Evolutionary conservation across 2,329 filamentous ascomycete genomes (phyloP).

Genomic region (Colletotrichum sp.): DNA sequence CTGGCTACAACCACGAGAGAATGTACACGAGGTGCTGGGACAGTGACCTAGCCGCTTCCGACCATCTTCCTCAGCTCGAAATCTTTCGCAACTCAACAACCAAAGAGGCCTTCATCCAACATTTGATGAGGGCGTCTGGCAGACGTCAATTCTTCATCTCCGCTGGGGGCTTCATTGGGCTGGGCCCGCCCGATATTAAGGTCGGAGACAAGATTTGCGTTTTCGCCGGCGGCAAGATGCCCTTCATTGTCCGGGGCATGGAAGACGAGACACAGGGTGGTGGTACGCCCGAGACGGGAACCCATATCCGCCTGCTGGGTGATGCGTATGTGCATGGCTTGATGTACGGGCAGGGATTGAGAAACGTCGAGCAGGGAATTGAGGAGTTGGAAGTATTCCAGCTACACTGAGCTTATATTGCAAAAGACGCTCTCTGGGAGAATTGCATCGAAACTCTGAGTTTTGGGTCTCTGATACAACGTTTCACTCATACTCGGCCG

Average conservation of each 20-base stretch:
- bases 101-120: neutral
- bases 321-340: neutral
- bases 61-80: neutral
- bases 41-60: neutral
- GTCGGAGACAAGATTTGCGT: neutral
- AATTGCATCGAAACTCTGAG: too few relatives aligned
- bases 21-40: fast-evolving
- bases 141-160: neutral
- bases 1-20: neutral
- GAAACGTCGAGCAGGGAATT: neutral
- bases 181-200: neutral
- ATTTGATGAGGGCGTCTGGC: neutral
- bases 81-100: neutral
- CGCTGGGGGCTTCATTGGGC: neutral
- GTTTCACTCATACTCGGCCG: too few relatives aligned
- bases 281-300: neutral
- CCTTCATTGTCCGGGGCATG: neutral
- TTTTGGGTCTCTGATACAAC: too few relatives aligned
- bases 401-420: neutral
- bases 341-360: neutral
- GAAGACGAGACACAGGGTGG: neutral
- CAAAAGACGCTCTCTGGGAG: fast-evolving
- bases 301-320: neutral
- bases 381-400: neutral
- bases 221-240: neutral